Evolutionary conservation across 1,284 basidiomycete genomes (phyloP).

Genomic region (Fomitopsis schrenkii): DNA sequence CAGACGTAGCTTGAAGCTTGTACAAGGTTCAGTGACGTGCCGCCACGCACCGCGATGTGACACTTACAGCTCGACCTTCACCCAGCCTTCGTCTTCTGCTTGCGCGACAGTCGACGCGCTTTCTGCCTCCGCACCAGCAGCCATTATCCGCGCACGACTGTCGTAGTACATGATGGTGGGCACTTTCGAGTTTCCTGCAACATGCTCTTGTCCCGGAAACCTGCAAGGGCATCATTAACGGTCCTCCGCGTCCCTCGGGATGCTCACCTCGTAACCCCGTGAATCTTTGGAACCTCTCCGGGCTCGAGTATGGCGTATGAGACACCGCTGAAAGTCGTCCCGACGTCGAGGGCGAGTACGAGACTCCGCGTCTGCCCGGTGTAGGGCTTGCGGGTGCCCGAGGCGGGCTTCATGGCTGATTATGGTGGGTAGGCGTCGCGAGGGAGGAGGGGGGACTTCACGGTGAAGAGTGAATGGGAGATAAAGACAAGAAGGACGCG

Average conservation of each 20-base stretch:
- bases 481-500: neutral
- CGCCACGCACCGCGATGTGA: conserved; percentile 1
- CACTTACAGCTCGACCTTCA: conserved; percentile 64
- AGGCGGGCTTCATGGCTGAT: conserved; percentile 28
- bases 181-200: conserved; percentile 79
- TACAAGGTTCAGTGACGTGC: neutral
- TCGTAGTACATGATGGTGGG: conserved; percentile 74
- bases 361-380: conserved; percentile 56
- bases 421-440: neutral
- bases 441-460: neutral
- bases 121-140: conserved; percentile 73
- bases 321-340: conserved; percentile 72
- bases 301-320: conserved; percentile 76
- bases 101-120: conserved; percentile 48
- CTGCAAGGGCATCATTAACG: conserved; percentile 30
- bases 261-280: conserved; percentile 62
- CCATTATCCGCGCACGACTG: conserved; percentile 53
- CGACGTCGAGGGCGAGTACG: conserved; percentile 71
- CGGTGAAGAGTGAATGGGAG: conserved; percentile 11
- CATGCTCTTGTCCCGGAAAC: conserved; percentile 78
- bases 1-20: conserved; percentile 73
- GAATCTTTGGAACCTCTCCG: conserved; percentile 67
- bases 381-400: conserved; percentile 69
- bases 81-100: conserved; percentile 73
- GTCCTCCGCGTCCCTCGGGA: conserved; percentile 6